phyloP scores from a whole-genome alignment of 2,329 filamentous ascomycete genomes.

The Xylariaceae sp. region DNA sequence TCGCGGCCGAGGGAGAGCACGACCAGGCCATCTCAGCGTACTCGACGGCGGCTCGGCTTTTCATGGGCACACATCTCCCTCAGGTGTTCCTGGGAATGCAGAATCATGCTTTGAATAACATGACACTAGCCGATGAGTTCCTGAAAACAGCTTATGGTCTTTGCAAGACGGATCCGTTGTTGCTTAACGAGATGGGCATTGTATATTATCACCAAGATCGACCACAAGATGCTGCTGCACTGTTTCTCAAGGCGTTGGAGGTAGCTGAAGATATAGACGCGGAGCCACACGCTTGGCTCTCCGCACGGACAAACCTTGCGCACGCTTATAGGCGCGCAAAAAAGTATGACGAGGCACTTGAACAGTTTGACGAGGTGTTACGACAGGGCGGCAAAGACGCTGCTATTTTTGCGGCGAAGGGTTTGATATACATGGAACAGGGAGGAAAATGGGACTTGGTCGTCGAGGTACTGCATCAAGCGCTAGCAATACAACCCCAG shows the following conservation, averaged over 20 bases:
- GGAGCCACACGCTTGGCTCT: constrained; percentile 76
- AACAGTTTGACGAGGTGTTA: constrained; percentile 82
- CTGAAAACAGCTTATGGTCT: constrained; percentile 81
- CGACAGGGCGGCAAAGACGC: constrained; percentile 76
- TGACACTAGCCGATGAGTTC: constrained; percentile 90
- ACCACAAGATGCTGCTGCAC: constrained; percentile 66
- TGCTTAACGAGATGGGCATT: constrained; percentile 93
- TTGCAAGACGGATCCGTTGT: constrained; percentile 78
- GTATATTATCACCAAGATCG: constrained; percentile 92
- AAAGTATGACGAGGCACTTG: constrained; percentile 66
- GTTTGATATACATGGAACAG: constrained; percentile 76
- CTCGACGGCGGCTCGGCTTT: constrained; percentile 87
- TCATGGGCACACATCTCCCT: constrained; percentile 94
- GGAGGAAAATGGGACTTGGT: constrained; percentile 67
- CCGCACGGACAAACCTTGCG: constrained; percentile 81
- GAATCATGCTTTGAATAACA: constrained; percentile 91
- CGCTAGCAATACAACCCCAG: constrained; percentile 71
- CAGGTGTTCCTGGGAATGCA: constrained; percentile 98
- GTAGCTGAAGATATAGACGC: constrained; percentile 78
- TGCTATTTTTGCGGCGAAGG: constrained; percentile 75
- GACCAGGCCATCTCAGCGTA: constrained; percentile 98
- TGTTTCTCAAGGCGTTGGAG: constrained; percentile 73
- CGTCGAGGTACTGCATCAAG: constrained; percentile 77
- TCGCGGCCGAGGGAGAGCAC: constrained; percentile 94
- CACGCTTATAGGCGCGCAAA: constrained; percentile 77